A percentile compares a stretch with the other conserved stretches of the same genome.
These are phyloP conservation scores for Inonotus hispidus DNA, from an alignment of 1,284 basidiomycete genomes.

Conservation along the genomic window DNA sequence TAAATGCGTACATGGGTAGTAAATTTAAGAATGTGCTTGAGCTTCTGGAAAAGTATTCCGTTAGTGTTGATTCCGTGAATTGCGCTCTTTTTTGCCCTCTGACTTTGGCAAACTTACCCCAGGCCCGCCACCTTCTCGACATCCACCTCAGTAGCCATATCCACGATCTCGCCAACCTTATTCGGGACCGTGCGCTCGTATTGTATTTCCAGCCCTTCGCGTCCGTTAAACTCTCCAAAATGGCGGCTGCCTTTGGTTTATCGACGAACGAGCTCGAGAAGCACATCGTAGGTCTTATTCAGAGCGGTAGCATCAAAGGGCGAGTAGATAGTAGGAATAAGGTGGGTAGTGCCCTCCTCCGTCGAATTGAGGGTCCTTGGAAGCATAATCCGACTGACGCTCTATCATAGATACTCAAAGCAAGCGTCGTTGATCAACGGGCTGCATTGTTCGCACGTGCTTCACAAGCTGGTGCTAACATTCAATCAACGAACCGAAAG, in stretches of 20 bases:
- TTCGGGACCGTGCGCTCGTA: slow-evolving; percentile 71
- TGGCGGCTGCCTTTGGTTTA: slow-evolving; percentile 83
- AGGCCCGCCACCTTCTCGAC: slow-evolving; percentile 74
- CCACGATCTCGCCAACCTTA: slow-evolving; percentile 48
- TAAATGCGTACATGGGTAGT: slow-evolving; percentile 77
- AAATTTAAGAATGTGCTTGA: slow-evolving; percentile 79
- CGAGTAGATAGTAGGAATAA: slow-evolving; percentile 79
- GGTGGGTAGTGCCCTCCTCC: slow-evolving; percentile 28
- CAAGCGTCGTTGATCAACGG: slow-evolving; percentile 68
- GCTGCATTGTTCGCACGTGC: slow-evolving; percentile 69
- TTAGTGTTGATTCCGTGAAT: slow-evolving; percentile 32
- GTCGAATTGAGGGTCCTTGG: not conserved
- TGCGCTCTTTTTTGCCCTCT: not conserved
- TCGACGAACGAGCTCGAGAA: slow-evolving; percentile 59
- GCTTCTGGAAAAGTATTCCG: slow-evolving; percentile 66
- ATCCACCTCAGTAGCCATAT: slow-evolving; percentile 70
- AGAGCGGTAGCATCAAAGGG: slow-evolving; percentile 67
- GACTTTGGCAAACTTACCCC: slow-evolving; percentile 1
- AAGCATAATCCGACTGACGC: not conserved
- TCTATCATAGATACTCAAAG: slow-evolving; percentile 55
- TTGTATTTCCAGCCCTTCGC: slow-evolving; percentile 84
- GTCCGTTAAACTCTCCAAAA: slow-evolving; percentile 71
- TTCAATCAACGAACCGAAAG: slow-evolving; percentile 68
- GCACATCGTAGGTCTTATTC: slow-evolving; percentile 70
- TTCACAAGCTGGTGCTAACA: slow-evolving; percentile 63